phyloP scores from a whole-genome alignment of 352 stramenopile genomes.

The Aphanomyces astaci region DNA sequence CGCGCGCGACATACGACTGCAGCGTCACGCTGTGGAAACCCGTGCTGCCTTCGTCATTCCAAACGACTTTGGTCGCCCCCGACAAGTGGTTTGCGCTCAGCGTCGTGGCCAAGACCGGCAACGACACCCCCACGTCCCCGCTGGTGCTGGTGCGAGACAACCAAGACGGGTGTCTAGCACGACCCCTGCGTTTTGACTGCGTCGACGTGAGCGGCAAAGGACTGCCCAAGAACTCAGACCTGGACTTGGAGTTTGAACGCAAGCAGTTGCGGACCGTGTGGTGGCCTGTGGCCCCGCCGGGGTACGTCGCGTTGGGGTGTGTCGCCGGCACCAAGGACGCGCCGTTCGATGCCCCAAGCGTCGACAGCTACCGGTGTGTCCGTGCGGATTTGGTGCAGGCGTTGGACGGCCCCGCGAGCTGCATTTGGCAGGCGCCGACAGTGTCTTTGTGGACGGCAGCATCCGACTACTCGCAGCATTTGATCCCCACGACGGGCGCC shows the following conservation, averaged over 20 bases:
- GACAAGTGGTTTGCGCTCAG: conserved; percentile 62
- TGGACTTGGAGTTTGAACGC: conserved; percentile 61
- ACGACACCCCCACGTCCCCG: conserved; percentile 44
- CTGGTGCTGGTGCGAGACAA: conserved; percentile 56
- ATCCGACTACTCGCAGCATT: conserved; percentile 59
- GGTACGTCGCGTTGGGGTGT: conserved; percentile 69
- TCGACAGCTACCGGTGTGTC: conserved; percentile 50
- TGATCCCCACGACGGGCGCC: conserved; percentile 15
- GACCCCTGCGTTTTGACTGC: conserved; percentile 67
- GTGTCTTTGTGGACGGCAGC: conserved; percentile 58
- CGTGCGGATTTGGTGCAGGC: conserved; percentile 68
- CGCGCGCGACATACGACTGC: conserved; percentile 34
- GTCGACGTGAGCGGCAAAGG: conserved; percentile 79
- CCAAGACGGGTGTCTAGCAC: conserved; percentile 38
- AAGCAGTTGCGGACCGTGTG: conserved; percentile 78
- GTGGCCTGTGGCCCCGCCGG: conserved; percentile 71
- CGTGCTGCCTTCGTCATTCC: conserved; percentile 33
- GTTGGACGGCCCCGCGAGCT: conserved; percentile 44
- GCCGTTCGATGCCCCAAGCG: conserved; percentile 56
- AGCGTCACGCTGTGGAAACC: conserved; percentile 73
- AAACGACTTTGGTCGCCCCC: conserved; percentile 25
- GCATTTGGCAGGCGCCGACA: conserved; percentile 38
- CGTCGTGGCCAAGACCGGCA: conserved; percentile 58
- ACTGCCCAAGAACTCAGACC: conserved; percentile 65
- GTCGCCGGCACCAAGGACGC: conserved; percentile 73